A percentile compares a stretch with the other conserved stretches of the same genome.
Conservation (phyloP, 2,329 filamentous ascomycete species). For the Pseudodiploospora longispora region DNA sequence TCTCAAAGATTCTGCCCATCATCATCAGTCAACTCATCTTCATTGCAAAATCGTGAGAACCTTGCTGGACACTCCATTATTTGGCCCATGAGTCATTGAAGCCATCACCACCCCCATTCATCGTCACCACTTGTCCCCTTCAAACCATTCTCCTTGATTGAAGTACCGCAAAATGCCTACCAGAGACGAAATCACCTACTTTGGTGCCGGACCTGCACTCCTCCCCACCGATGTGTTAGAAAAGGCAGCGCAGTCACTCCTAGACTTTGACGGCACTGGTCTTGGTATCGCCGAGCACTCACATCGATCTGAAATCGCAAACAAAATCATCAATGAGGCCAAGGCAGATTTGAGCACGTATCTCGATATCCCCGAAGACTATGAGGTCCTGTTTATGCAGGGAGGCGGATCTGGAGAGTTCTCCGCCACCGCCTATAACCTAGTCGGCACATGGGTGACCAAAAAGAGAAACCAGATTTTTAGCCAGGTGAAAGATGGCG, state of each 20-base stretch:
- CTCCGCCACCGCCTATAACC: slow-evolving; percentile 73
- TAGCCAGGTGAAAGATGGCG: slow-evolving; percentile 43
- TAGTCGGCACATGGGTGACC: slow-evolving; percentile 75
- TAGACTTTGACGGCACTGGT: slow-evolving; percentile 75
- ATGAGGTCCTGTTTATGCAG: slow-evolving; percentile 84
- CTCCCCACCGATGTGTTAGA: slow-evolving; percentile 77
- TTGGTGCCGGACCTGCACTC: slow-evolving; percentile 83
- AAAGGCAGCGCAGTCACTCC: slow-evolving; percentile 63
- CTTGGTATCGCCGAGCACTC: slow-evolving; percentile 85
- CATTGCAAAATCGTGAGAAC: too few species aligned
- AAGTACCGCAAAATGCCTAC: slow-evolving; percentile 51
- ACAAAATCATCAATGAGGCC: slow-evolving; percentile 68
- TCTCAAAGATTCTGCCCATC: too few species aligned
- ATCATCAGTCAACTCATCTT: too few species aligned
- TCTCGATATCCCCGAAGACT: slow-evolving; percentile 76
- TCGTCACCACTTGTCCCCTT: too few species aligned
- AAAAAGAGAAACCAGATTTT: slow-evolving; percentile 54
- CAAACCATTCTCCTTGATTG: not conserved
- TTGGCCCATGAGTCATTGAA: too few species aligned
- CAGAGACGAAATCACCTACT: slow-evolving; percentile 71
- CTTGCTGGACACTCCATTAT: too few species aligned
- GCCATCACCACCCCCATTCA: too few species aligned
- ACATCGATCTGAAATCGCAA: slow-evolving; percentile 73
- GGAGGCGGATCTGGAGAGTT: slow-evolving; percentile 83
- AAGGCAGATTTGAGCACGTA: slow-evolving; percentile 66